phyloP scores from a whole-genome alignment of 2,329 filamentous ascomycete genomes.

The Orbilia javanica region DNA sequence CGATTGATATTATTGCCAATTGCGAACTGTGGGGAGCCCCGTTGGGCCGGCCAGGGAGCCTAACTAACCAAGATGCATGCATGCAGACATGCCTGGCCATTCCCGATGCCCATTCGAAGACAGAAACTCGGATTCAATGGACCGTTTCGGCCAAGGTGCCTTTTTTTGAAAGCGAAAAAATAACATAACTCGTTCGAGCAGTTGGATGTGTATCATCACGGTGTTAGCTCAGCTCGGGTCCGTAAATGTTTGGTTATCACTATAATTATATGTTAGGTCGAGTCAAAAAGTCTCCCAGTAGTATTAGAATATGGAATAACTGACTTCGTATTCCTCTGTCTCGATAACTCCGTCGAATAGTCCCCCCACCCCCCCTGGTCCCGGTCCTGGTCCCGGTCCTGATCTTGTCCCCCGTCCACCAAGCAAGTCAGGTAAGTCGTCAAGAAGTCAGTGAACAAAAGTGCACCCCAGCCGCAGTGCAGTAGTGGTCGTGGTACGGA shows the following conservation, averaged over 20 bases:
- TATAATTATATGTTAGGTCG: too few relatives aligned
- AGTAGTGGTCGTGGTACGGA: not conserved
- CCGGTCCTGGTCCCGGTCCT: too few relatives aligned
- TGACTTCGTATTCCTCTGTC: not conserved
- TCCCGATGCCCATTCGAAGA: conserved; percentile 35
- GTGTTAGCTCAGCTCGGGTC: not conserved
- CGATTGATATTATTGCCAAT: not conserved
- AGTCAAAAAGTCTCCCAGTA: not conserved
- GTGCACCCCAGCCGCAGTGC: conserved; percentile 35
- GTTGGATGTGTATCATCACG: conserved; percentile 40
- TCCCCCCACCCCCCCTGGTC: too few relatives aligned
- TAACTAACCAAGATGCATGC: not conserved
- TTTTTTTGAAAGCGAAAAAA: too few relatives aligned
- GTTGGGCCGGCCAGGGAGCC: conserved; percentile 29
- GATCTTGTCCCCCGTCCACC: too few relatives aligned
- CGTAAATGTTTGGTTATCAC: too few relatives aligned
- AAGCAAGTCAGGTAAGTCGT: not conserved
- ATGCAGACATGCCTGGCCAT: conserved; percentile 22
- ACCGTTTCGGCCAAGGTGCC: conserved; percentile 41
- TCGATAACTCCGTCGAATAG: not conserved
- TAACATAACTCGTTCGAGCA: conserved; percentile 44
- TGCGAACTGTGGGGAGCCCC: conserved; percentile 1
- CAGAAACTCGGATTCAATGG: conserved; percentile 47
- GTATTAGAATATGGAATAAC: not conserved
- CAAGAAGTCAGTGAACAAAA: conserved; percentile 3